These are phyloP conservation scores for Plasmodium coatneyi DNA, from an alignment of 169 alveolate species.

Conservation along the genomic window DNA sequence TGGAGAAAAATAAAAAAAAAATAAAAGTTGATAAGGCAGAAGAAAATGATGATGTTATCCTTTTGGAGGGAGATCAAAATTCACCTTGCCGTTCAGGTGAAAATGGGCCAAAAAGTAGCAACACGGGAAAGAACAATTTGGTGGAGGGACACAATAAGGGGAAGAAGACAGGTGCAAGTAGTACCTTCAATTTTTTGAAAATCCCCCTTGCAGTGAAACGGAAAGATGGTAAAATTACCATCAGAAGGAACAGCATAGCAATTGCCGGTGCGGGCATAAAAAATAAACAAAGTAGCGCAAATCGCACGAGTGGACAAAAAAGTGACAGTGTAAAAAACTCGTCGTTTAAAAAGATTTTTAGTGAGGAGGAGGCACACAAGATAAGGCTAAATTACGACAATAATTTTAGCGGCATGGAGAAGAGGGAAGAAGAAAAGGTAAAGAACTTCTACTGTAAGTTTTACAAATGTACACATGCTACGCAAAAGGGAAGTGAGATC, in stretches of 20 bases:
- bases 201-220: not conserved
- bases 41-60: not conserved
- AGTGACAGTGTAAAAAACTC: not conserved
- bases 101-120: not conserved
- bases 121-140: not conserved
- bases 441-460: constrained; percentile 21
- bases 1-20: constrained; percentile 6
- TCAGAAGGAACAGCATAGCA: not conserved
- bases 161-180: not conserved
- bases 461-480: constrained; percentile 9
- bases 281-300: not conserved
- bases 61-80: not conserved
- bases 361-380: constrained; percentile 1
- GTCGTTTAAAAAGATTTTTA: constrained; percentile 30
- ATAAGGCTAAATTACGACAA: constrained; percentile 15
- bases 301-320: not conserved
- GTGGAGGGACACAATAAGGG: not conserved
- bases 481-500: not conserved
- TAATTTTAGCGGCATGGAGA: constrained; percentile 14
- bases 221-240: not conserved
- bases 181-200: not conserved
- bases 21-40: not conserved
- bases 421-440: constrained; percentile 30
- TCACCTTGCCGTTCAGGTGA: constrained; percentile 7
- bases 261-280: not conserved